Conservation (phyloP, 805 yeast species). For the Kuraishia borneana region DNA sequence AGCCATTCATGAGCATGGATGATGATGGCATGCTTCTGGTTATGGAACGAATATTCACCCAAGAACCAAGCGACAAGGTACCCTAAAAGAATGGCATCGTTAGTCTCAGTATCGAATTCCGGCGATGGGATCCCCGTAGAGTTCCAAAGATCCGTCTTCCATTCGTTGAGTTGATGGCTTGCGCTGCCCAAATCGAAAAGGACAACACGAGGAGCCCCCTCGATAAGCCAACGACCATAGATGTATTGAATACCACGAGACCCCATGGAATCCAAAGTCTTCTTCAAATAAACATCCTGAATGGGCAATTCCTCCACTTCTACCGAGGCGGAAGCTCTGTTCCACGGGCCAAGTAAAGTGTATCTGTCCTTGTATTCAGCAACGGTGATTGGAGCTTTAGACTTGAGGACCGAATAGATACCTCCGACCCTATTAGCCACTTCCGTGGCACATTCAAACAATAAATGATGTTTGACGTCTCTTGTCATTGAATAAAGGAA, state of each 20-base stretch:
- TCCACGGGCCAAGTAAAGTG: conserved; percentile 78
- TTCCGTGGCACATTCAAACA: conserved; percentile 93
- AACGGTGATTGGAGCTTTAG: conserved; percentile 93
- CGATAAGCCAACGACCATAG: conserved; percentile 95
- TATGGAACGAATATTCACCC: conserved; percentile 84
- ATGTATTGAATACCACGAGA: conserved; percentile 72
- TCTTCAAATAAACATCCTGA: conserved; percentile 34
- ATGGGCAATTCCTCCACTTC: conserved; percentile 69
- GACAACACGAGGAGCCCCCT: conserved; percentile 92
- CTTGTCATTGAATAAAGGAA: conserved; percentile 24
- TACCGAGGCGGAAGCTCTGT: conserved; percentile 59
- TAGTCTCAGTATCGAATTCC: conserved; percentile 75
- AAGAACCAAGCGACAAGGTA: conserved; percentile 94
- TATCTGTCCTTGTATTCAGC: conserved; percentile 87
- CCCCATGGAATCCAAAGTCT: conserved; percentile 67
- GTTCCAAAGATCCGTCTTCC: conserved; percentile 92
- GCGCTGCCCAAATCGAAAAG: conserved; percentile 82
- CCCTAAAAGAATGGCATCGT: conserved; percentile 87
- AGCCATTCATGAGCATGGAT: conserved; percentile 98
- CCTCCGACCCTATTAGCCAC: conserved; percentile 98
- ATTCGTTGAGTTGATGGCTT: conserved; percentile 59
- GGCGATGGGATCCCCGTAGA: conserved; percentile 92
- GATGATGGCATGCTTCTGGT: conserved; percentile 73
- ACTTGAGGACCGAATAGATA: conserved; percentile 89
- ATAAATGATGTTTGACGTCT: conserved; percentile 76